Evolutionary conservation across 768 basidiomycete genomes (phyloP).

Genomic region (Leccinellum albellum): DNA sequence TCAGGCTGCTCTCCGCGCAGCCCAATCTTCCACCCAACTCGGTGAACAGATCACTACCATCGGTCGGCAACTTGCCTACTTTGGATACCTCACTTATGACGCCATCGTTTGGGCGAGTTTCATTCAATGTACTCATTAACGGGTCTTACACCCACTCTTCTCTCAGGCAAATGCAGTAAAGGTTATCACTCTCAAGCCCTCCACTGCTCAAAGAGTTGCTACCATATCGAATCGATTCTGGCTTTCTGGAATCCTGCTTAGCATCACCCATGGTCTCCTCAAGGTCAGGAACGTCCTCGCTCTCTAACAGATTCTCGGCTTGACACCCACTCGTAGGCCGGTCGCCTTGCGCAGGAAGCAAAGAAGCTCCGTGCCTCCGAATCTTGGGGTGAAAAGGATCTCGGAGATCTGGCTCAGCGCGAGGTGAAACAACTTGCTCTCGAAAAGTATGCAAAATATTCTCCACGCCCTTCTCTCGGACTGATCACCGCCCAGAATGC

Average conservation of each 20-base stretch:
- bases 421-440: constrained; percentile 60
- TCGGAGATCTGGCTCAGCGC: constrained; percentile 61
- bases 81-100: constrained; percentile 82
- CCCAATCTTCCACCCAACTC: constrained; percentile 49
- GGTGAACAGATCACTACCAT: constrained; percentile 76
- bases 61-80: constrained; percentile 83
- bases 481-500: constrained; percentile 43
- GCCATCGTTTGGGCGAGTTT: constrained; percentile 76
- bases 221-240: constrained; percentile 80
- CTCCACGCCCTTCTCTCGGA: background rate
- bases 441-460: constrained; percentile 41
- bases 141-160: background rate
- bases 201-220: constrained; percentile 55
- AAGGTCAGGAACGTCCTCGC: constrained; percentile 45
- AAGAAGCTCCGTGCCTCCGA: constrained; percentile 46
- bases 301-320: background rate
- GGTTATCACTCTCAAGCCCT: constrained; percentile 57
- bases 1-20: constrained; percentile 79
- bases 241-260: constrained; percentile 83
- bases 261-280: constrained; percentile 62
- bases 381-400: constrained; percentile 60
- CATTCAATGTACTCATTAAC: background rate
- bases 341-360: constrained; percentile 57
- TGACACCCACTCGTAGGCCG: constrained; percentile 38
- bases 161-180: constrained; percentile 62